Base-by-base conservation (phyloP, 495 filamentous ascomycete genomes). In the Talaromyces adpressus region DNA sequence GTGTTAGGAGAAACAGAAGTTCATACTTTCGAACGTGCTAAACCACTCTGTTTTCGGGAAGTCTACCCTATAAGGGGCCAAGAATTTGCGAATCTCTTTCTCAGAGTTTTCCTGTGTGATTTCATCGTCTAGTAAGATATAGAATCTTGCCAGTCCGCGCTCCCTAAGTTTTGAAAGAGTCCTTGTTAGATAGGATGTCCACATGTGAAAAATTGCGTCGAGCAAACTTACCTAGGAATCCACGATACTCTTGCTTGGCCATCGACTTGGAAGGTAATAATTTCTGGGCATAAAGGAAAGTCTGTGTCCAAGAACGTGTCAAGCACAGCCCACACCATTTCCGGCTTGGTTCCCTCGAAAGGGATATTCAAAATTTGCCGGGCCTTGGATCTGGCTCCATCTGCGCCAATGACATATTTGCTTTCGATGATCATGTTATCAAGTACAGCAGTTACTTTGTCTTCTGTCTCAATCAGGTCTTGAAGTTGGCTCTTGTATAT, bases 11-110 rank as follows among this genome's bases (percentile, higher is more conserved):
- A 36, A 30, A 20, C 20, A 34, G 32, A 34, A 58, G 56, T 20
- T 20, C 56, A n/a, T 58, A 58, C 56, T 20, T 58, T 58, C 56
- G 27, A 58, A 58, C 32, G 56, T 58, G 32, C 56, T 58, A 36
- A 58, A 58, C 56, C 25, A 58, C 32, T 58, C 56, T 16, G 25
- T 58, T 16, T 58, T 34, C 18, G 56, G 20, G 25, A 58, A 58
- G 9, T 58, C 56, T 4, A 58, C 56, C 27, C 56, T 29, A 27
- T 34, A 58, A 20, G 56, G 56, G 30, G 56, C 30, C 56, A 58
- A 22, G 30, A 20, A 36, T 22, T 58, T 58, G 18, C 27, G 20
- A 36, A 58, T 58, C 29, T 29, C 25, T 36, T 34, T 36, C 29
- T 58, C 32, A 12, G 56, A 58, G n/a, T 36, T 29, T 22, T 34